These are phyloP conservation scores for Geotrichum reessii DNA, from an alignment of 1,139 yeast species.

Conservation along the genomic window DNA sequence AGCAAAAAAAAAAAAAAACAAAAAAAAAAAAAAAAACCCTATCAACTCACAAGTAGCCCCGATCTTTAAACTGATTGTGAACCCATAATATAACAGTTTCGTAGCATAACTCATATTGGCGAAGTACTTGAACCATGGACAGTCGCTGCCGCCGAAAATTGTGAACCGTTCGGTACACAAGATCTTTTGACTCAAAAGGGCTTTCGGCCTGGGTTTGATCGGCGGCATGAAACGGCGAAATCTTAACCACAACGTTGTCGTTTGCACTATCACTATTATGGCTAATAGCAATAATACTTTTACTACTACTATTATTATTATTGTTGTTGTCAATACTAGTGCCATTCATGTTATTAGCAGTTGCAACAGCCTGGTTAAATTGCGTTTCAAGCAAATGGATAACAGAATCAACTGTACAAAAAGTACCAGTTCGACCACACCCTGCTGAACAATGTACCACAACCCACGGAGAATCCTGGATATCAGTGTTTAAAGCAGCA, in stretches of 20 bases:
- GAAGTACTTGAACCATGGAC: conserved; percentile 75
- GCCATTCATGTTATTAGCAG: background rate
- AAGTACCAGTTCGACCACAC: conserved; percentile 86
- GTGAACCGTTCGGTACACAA: conserved; percentile 50
- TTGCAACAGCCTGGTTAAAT: background rate
- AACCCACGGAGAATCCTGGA: conserved; percentile 27
- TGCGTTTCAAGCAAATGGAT: conserved; percentile 40
- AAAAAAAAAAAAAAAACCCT: background rate
- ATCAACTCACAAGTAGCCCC: background rate
- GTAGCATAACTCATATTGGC: conserved; percentile 69
- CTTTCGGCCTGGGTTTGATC: background rate
- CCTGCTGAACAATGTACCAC: conserved; percentile 87
- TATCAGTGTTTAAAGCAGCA: background rate
- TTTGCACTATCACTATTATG: no score
- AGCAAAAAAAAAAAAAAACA: no score
- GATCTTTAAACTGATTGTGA: background rate
- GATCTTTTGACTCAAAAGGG: conserved; percentile 36
- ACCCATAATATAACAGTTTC: conserved; percentile 42
- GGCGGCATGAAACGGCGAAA: conserved; percentile 1
- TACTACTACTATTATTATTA: background rate
- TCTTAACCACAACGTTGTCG: background rate
- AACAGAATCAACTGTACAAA: conserved; percentile 65
- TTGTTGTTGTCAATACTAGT: background rate
- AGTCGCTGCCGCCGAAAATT: conserved; percentile 64
- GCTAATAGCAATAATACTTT: no score